Evolutionary conservation across 805 yeast genomes (phyloP).

Genomic region (Candida patagonica): DNA sequence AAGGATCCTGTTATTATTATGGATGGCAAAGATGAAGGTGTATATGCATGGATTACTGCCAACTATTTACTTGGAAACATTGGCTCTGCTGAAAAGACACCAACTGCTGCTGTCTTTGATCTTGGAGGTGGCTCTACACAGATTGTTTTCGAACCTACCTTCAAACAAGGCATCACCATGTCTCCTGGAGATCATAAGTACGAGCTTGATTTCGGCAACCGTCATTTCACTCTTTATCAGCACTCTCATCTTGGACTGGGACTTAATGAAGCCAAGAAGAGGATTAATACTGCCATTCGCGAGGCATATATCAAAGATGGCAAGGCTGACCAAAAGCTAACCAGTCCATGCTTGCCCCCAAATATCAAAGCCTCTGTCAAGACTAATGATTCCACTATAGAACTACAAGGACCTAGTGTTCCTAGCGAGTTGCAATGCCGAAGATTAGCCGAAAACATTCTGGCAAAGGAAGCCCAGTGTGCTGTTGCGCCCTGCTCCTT

Average conservation of each 20-base stretch:
- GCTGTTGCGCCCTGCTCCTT: conserved; percentile 77
- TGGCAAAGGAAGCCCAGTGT: conserved; percentile 80
- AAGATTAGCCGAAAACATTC: conserved; percentile 65
- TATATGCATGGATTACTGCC: conserved; percentile 96
- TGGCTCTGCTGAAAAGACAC: conserved; percentile 60
- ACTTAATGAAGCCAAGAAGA: conserved; percentile 85
- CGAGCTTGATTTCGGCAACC: conserved; percentile 68
- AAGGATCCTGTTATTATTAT: conserved; percentile 77
- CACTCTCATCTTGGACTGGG: conserved; percentile 95
- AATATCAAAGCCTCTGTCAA: conserved; percentile 53
- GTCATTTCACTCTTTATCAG: conserved; percentile 77
- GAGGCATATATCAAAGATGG: conserved; percentile 31
- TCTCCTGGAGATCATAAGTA: conserved; percentile 84
- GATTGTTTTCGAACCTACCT: conserved; percentile 94
- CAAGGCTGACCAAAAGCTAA: conserved; percentile 31
- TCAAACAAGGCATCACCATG: conserved; percentile 44
- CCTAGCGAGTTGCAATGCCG: conserved; percentile 83
- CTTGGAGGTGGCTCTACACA: conserved; percentile 99
- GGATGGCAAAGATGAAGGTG: conserved; percentile 98
- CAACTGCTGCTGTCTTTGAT: conserved; percentile 96
- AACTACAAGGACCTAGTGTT: conserved; percentile 50
- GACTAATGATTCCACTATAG: conserved; percentile 36
- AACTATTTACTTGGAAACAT: conserved; percentile 90
- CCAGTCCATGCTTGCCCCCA: conserved; percentile 86
- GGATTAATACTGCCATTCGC: conserved; percentile 61